Percentiles rank a stretch among this genome's conserved stretches.
These are phyloP conservation scores for Knoxdaviesia capensis DNA, from an alignment of 2,329 filamentous ascomycete genomes.

Conservation along the genomic window DNA sequence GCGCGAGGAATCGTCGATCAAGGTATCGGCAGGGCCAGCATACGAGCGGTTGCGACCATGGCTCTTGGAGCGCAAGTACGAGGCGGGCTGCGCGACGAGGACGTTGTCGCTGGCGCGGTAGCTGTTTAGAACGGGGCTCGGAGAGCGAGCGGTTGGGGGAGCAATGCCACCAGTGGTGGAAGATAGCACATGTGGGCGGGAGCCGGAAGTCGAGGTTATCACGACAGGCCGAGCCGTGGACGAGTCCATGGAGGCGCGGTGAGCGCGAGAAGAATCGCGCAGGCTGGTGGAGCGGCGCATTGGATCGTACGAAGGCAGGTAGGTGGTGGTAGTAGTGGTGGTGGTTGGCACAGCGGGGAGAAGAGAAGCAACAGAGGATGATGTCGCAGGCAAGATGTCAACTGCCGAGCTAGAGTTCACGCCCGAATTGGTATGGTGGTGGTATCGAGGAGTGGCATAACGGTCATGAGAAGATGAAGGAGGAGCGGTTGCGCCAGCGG, in stretches of 20 bases:
- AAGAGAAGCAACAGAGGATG: no score
- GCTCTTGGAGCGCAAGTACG: constrained; percentile 31
- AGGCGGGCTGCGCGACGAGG: constrained; percentile 38
- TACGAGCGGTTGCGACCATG: constrained; percentile 21
- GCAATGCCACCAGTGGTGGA: constrained; percentile 9
- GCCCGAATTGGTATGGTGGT: no score
- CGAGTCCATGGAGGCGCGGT: constrained; percentile 24
- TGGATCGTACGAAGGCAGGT: no score
- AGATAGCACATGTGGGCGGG: constrained; percentile 18
- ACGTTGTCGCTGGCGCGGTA: constrained; percentile 26
- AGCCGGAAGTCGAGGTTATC: constrained; percentile 26
- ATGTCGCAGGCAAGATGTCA: no score
- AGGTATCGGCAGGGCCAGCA: constrained; percentile 15
- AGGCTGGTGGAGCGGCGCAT: no score
- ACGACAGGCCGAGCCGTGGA: constrained; percentile 30
- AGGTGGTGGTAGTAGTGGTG: no score
- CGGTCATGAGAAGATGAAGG: no score
- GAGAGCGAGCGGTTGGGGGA: constrained; percentile 4
- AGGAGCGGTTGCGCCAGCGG: no score
- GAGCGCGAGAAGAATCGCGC: no score
- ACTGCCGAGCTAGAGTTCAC: no score
- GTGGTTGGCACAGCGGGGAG: no score
- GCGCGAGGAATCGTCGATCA: constrained; percentile 29
- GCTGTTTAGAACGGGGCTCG: constrained; percentile 29
- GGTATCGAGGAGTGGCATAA: no score